phyloP scores from a whole-genome alignment of 2,329 filamentous ascomycete genomes.

The Microdochium bolleyi region DNA sequence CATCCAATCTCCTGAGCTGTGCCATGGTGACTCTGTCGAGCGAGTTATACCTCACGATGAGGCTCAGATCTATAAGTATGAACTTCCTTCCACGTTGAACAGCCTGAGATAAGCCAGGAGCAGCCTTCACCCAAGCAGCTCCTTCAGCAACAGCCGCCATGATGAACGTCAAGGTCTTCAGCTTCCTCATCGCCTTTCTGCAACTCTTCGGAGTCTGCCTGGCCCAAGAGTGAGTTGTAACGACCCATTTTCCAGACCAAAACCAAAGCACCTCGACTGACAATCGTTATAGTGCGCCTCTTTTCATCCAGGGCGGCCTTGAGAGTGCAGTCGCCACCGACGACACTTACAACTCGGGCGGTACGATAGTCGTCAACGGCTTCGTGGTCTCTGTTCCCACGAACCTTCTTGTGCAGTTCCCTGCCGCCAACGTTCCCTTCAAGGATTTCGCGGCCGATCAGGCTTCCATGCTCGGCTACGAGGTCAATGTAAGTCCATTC shows the following conservation, averaged over 20 bases:
- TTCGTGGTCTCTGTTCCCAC: constrained; percentile 36
- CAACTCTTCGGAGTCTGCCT: neutral
- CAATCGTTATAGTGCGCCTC: constrained; percentile 8
- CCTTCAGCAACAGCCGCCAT: neutral
- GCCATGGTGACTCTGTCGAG: neutral
- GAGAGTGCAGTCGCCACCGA: constrained; percentile 22
- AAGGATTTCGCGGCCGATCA: constrained; percentile 24
- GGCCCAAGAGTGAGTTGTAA: neutral
- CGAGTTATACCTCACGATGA: neutral
- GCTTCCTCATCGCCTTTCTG: neutral
- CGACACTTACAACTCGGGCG: constrained; percentile 34
- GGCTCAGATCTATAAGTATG: neutral
- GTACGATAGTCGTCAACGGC: constrained; percentile 33
- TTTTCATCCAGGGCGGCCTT: constrained; percentile 22
- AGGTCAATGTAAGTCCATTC: constrained; percentile 22
- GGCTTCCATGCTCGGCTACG: constrained; percentile 22
- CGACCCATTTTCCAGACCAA: neutral
- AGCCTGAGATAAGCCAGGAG: neutral
- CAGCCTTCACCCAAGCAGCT: neutral
- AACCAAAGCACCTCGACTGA: neutral
- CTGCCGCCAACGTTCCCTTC: constrained; percentile 34
- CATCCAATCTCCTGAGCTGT: neutral
- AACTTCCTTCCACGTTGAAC: neutral
- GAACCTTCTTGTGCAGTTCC: constrained; percentile 41
- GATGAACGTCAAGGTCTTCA: neutral